A percentile compares a stretch with the other conserved stretches of the same genome.
phyloP scores from a whole-genome alignment of 1,139 yeast genomes.

The Blastobotrys buckinghamii region DNA sequence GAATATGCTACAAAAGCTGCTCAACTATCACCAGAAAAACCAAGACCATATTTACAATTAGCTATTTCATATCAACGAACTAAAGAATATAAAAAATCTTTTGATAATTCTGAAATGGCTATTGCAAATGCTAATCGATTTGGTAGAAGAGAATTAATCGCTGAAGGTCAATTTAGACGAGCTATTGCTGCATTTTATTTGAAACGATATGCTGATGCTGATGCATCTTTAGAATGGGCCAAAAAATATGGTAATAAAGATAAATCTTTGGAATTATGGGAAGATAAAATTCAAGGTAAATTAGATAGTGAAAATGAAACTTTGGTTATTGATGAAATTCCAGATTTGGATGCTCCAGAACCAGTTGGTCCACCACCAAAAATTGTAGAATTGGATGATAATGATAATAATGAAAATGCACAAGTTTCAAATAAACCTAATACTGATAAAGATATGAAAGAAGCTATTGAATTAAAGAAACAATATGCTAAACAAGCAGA shows the following conservation, averaged over 20 bases:
- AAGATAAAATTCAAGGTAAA: conserved; percentile 15
- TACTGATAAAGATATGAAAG: conserved; percentile 9
- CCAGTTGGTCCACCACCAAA: background rate
- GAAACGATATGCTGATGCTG: conserved; percentile 45
- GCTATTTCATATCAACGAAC: conserved; percentile 53
- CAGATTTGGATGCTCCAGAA: conserved; percentile 8
- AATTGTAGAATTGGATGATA: background rate
- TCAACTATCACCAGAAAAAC: conserved; percentile 40
- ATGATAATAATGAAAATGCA: background rate
- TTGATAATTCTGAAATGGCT: conserved; percentile 51
- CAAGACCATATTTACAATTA: conserved; percentile 27
- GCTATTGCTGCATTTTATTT: conserved; percentile 35
- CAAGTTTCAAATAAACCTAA: too few species aligned
- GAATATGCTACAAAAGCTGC: conserved; percentile 32
- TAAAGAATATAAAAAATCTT: conserved; percentile 45
- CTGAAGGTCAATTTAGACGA: conserved; percentile 53
- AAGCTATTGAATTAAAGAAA: conserved; percentile 9
- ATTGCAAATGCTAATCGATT: conserved; percentile 46
- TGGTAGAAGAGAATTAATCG: conserved; percentile 50
- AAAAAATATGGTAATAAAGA: conserved; percentile 43
- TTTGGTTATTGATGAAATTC: conserved; percentile 22
- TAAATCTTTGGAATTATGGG: conserved; percentile 29
- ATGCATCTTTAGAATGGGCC: conserved; percentile 46
- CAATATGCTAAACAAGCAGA: conserved; percentile 6
- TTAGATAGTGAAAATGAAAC: conserved; percentile 14